Evolutionary conservation across 2,329 filamentous ascomycete genomes (phyloP).

Genomic region (Botrytis byssoidea): DNA sequence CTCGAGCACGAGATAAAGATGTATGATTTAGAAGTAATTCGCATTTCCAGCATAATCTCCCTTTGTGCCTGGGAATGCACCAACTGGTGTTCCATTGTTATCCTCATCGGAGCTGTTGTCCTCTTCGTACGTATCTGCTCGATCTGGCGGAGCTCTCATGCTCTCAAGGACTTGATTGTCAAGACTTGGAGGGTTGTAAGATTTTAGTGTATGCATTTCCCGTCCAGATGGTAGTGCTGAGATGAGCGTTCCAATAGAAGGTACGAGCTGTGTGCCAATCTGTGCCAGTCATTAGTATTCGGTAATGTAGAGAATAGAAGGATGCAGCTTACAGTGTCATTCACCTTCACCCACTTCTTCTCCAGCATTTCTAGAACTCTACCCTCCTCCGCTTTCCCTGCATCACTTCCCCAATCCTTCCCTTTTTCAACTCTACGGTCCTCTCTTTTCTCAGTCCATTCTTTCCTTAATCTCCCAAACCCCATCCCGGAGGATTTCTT

Average conservation of each 20-base stretch:
- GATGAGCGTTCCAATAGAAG: constrained; percentile 67
- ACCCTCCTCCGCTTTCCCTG: constrained; percentile 78
- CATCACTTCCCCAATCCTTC: constrained; percentile 75
- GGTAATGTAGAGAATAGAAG: not conserved
- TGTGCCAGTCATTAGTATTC: constrained; percentile 40
- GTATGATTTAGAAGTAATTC: constrained; percentile 33
- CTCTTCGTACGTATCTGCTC: constrained; percentile 44
- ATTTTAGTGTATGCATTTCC: constrained; percentile 74
- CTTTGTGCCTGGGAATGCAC: constrained; percentile 52
- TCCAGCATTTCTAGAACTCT: constrained; percentile 84
- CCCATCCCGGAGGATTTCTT: constrained; percentile 51
- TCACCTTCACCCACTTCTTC: constrained; percentile 86
- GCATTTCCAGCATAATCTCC: constrained; percentile 41
- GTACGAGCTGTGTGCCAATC: constrained; percentile 78
- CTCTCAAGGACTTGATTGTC: constrained; percentile 62
- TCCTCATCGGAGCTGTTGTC: constrained; percentile 46
- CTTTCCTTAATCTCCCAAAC: constrained; percentile 67
- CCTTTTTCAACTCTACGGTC: constrained; percentile 76
- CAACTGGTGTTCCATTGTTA: constrained; percentile 40
- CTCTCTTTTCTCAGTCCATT: constrained; percentile 73
- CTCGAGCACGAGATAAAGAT: not conserved
- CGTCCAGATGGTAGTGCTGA: constrained; percentile 82
- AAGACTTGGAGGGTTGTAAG: constrained; percentile 64
- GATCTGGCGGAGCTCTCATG: constrained; percentile 56
- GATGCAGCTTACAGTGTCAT: constrained; percentile 70